Conservation (phyloP, 768 basidiomycete species). For the Amanita fuliginea region DNA sequence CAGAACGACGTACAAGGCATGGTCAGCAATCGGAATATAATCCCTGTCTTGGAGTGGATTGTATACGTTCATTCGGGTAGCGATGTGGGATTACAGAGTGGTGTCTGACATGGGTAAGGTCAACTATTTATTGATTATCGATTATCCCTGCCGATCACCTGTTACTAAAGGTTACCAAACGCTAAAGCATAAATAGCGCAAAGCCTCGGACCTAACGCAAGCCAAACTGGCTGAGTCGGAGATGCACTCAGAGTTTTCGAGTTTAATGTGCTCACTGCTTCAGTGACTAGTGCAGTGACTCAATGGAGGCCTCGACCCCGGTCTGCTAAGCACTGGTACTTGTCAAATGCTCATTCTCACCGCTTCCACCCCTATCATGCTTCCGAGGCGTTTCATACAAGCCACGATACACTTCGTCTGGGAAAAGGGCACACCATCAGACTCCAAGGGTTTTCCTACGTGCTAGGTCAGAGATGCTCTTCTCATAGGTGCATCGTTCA, state of each 20-base stretch:
- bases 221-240: not conserved
- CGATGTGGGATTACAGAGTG: not conserved
- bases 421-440: not conserved
- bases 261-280: too few relatives aligned
- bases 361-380: not conserved
- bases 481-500: too few relatives aligned
- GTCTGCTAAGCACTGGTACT: too few relatives aligned
- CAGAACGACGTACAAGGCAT: slow-evolving; percentile 51
- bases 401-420: not conserved
- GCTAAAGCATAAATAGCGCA: too few relatives aligned
- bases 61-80: slow-evolving; percentile 38
- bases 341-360: too few relatives aligned
- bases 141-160: not conserved
- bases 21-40: slow-evolving; percentile 69
- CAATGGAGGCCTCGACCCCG: too few relatives aligned
- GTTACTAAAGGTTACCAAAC: too few relatives aligned
- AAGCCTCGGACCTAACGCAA: too few relatives aligned
- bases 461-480: too few relatives aligned
- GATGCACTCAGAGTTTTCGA: too few relatives aligned
- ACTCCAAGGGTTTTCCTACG: too few relatives aligned
- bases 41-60: slow-evolving; percentile 45
- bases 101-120: not conserved
- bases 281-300: too few relatives aligned
- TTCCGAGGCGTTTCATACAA: not conserved
- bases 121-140: not conserved